Evolutionary conservation across 345 rosid species (phyloP).

Genomic region (Eucalyptus decipiens): DNA sequence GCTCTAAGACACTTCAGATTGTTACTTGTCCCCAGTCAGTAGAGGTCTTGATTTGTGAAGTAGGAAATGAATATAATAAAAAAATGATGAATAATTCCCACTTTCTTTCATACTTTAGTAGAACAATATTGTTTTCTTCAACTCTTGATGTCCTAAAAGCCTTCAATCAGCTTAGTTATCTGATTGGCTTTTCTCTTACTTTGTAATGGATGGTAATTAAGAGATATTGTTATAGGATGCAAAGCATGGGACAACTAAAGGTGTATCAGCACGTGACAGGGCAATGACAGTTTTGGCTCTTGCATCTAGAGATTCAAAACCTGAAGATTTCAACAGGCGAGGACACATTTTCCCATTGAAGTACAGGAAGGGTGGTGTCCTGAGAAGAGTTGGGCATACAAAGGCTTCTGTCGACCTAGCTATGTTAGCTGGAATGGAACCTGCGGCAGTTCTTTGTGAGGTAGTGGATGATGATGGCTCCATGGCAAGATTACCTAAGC

Average conservation of each 20-base stretch:
- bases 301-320: slow-evolving; percentile 68
- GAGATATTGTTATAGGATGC: slow-evolving; percentile 45
- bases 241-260: slow-evolving; percentile 74
- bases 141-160: background rate
- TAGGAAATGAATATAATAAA: background rate
- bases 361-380: slow-evolving; percentile 80
- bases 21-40: background rate
- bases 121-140: background rate
- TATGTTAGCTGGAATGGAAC: slow-evolving; percentile 40
- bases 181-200: background rate
- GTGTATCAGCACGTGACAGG: slow-evolving; percentile 75
- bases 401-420: slow-evolving; percentile 83
- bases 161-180: background rate
- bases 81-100: background rate
- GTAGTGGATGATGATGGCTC: background rate
- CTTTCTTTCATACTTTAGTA: background rate
- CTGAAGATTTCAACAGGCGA: slow-evolving; percentile 71
- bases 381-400: slow-evolving; percentile 58
- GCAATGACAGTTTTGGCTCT: slow-evolving; percentile 66
- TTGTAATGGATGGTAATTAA: background rate
- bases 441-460: slow-evolving; percentile 69
- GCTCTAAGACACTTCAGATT: background rate
- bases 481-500: background rate
- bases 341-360: slow-evolving; percentile 76
- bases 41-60: background rate